phyloP scores from a whole-genome alignment of 1,284 basidiomycete genomes.

The Meira miltonrushii region DNA sequence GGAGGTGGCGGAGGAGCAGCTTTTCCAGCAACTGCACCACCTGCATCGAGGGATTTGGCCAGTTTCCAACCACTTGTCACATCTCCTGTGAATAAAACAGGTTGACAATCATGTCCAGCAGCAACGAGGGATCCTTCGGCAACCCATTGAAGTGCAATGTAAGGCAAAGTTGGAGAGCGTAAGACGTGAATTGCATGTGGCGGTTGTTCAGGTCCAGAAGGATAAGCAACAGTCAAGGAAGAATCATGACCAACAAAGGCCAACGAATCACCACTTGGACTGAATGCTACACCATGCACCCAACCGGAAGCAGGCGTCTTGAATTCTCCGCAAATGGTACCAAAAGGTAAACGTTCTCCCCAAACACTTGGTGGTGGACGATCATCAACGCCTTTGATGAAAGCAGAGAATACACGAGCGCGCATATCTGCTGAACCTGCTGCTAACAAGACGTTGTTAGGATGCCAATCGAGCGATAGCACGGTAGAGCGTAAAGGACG shows the following conservation, averaged over 20 bases:
- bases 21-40: conserved; percentile 24
- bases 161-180: conserved; percentile 45
- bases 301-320: conserved; percentile 82
- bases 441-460: conserved; percentile 90
- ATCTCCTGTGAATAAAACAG: conserved; percentile 58
- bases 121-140: conserved; percentile 66
- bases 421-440: conserved; percentile 92
- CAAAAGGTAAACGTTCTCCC: conserved; percentile 96
- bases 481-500: conserved; percentile 93
- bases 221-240: conserved; percentile 46
- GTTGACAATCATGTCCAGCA: conserved; percentile 97
- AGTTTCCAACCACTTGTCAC: conserved; percentile 37
- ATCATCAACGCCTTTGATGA: conserved; percentile 95
- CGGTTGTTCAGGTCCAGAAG: conserved; percentile 37
- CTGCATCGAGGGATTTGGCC: conserved; percentile 37
- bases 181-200: conserved; percentile 45
- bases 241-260: conserved; percentile 74
- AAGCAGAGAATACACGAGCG: conserved; percentile 95
- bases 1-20: conserved; percentile 47
- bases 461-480: conserved; percentile 91
- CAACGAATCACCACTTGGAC: conserved; percentile 83
- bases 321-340: conserved; percentile 94
- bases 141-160: conserved; percentile 63
- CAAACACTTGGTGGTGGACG: conserved; percentile 86
- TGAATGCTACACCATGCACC: conserved; percentile 94